These are phyloP conservation scores for Cryphonectria nitschkei DNA, from an alignment of 2,329 filamentous ascomycete genomes.

Conservation along the genomic window DNA sequence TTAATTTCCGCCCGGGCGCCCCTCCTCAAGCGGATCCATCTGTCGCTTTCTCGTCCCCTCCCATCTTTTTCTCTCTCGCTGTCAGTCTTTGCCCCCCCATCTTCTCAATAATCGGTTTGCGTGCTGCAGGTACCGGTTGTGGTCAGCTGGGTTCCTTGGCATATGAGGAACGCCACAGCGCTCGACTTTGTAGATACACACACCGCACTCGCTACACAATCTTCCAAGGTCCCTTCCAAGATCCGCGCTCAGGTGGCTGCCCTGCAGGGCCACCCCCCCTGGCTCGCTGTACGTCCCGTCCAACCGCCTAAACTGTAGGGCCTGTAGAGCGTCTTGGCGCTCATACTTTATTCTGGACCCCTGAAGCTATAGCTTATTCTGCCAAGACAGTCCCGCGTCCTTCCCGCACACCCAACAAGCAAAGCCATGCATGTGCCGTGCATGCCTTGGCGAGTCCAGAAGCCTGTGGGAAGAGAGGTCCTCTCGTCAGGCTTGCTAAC, in stretches of 20 bases:
- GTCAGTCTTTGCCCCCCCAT: background rate
- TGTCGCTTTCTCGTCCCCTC: background rate
- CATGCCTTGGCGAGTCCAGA: background rate
- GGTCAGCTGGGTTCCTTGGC: background rate
- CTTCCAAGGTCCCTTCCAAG: background rate
- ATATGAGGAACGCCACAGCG: background rate
- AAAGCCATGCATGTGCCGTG: background rate
- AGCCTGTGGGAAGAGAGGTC: background rate
- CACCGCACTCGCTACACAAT: background rate
- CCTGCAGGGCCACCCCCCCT: background rate
- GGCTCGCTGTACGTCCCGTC: background rate
- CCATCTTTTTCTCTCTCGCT: background rate
- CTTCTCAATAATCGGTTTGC: background rate
- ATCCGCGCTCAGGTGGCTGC: background rate
- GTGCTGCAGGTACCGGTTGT: background rate
- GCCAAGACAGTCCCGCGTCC: constrained; percentile 1
- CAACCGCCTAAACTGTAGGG: background rate
- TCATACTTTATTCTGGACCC: background rate
- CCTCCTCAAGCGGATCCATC: background rate
- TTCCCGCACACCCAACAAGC: background rate
- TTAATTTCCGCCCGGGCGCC: background rate
- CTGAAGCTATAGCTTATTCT: background rate
- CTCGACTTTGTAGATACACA: background rate
- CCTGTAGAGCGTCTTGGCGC: background rate
- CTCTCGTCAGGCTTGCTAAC: background rate